Percentiles rank a stretch among this genome's conserved stretches.
phyloP scores from a whole-genome alignment of 371 early-diverging fungal species.

The Batrachochytrium dendrobatidis region DNA sequence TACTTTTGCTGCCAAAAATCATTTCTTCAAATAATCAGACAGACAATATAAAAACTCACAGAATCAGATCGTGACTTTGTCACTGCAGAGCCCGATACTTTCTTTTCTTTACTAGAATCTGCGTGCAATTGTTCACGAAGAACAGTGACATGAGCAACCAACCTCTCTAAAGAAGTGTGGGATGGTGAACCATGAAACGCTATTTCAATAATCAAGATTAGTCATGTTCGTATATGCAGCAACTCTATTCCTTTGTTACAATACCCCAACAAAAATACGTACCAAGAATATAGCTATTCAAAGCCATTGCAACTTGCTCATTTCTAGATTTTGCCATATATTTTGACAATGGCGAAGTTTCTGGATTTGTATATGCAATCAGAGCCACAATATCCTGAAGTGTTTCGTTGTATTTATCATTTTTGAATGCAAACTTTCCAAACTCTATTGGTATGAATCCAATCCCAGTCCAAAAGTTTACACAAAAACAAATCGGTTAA shows the following conservation, averaged over 20 bases:
- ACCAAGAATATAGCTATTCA: conserved; percentile 38
- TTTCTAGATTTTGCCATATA: conserved; percentile 27
- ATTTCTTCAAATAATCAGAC: no score
- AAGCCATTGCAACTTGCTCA: conserved; percentile 30
- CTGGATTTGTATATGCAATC: conserved; percentile 40
- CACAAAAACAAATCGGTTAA: neutral
- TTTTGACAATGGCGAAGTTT: conserved; percentile 29
- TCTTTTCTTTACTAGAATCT: neutral
- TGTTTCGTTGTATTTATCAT: conserved; percentile 17
- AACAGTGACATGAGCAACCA: neutral
- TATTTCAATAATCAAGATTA: no score
- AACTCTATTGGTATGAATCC: conserved; percentile 24
- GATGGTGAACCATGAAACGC: neutral
- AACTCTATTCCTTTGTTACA: no score
- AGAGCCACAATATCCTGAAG: conserved; percentile 35
- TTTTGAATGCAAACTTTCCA: conserved; percentile 16
- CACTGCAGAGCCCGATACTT: no score
- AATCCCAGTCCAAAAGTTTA: neutral
- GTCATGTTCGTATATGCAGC: no score
- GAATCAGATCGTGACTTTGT: neutral
- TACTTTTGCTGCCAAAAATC: no score
- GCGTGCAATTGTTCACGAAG: neutral
- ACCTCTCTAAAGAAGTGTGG: neutral
- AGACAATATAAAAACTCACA: neutral
- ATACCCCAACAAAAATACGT: no score